phyloP scores from a whole-genome alignment of 2,329 filamentous ascomycete genomes.

The Colletotrichum chrysophilum region DNA sequence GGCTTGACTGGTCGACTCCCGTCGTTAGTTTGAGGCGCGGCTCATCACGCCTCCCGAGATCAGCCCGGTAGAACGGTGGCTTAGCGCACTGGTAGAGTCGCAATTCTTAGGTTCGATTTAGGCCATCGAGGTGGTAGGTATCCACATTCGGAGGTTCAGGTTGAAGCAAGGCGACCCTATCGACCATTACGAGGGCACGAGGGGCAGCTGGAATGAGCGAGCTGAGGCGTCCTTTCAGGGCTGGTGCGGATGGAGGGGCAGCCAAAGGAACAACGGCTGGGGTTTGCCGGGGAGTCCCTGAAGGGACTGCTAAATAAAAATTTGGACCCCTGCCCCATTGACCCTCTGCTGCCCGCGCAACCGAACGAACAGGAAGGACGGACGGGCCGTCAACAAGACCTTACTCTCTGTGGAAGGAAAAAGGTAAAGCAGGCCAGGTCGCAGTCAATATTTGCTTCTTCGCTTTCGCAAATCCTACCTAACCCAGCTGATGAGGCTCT shows the following conservation, averaged over 20 bases:
- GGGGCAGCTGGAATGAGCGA: background rate
- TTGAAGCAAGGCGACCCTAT: background rate
- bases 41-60: slow-evolving; percentile 4
- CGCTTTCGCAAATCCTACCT: background rate
- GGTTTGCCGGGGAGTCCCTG: slow-evolving; percentile 12
- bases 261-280: background rate
- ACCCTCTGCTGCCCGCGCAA: slow-evolving; percentile 21
- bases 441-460: slow-evolving; percentile 11
- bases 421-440: background rate
- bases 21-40: background rate
- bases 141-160: background rate
- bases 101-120: background rate
- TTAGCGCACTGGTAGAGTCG: background rate
- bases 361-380: slow-evolving; percentile 6
- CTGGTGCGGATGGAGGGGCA: background rate
- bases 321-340: slow-evolving; percentile 14
- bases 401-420: background rate
- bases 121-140: background rate
- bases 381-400: slow-evolving; percentile 14
- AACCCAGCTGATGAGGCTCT: background rate
- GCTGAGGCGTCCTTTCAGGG: background rate
- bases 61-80: background rate
- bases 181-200: background rate
- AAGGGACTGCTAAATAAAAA: slow-evolving; percentile 8
- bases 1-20: background rate